Base-by-base conservation (phyloP, 805 yeast species). In the Starmerella asiatica region DNA sequence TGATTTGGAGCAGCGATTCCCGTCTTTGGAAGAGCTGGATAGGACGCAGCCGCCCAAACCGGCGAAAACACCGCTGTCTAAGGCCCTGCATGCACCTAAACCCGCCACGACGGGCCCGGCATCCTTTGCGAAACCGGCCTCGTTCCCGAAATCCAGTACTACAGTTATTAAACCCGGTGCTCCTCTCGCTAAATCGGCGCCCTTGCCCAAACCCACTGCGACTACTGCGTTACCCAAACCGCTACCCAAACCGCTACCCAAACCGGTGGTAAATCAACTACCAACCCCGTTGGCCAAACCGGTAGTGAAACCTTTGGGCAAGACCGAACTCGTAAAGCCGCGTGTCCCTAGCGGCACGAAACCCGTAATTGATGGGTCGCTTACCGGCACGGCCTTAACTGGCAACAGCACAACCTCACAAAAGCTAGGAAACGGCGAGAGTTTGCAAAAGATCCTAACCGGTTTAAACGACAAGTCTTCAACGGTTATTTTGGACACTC, bases 21-120 rank as follows among this genome's bases (percentile, higher is more conserved):
- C 63, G 9, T 46, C 60, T 1, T 51, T 59, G n/a, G 63, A 58
- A 36, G 62, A 59, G 35, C 50, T 58, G 28, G 47, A 46, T 27
- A 30, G 28, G 29, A 28, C 23, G 4, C 24, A 18, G 29, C 19
- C 18, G 32, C 28, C 28, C 24, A 31, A 14, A 17, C 36, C 17
- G 17, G 15, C 21, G 17, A 21, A 3, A 11, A n/a, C n/a, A n/a
- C n/a, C n/a, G n/a, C n/a, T n/a, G n/a, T n/a, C n/a, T n/a, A n/a
- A n/a, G n/a, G n/a, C n/a, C n/a, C n/a, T n/a, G n/a, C n/a, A n/a
- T n/a, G n/a, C n/a, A n/a, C 34, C 26, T 26, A 28, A n/a, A 34
- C 38, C 5, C 29, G 18, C 4, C 12, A 9, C 32, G 26, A 21
- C 27, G n/a, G 30, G 4, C 24, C 23, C 29, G 28, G 24, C 7